Percentiles rank a stretch among this genome's conserved stretches.
Evolutionary conservation across 768 basidiomycete genomes (phyloP).

Genomic region (Auriculariales sp.): DNA sequence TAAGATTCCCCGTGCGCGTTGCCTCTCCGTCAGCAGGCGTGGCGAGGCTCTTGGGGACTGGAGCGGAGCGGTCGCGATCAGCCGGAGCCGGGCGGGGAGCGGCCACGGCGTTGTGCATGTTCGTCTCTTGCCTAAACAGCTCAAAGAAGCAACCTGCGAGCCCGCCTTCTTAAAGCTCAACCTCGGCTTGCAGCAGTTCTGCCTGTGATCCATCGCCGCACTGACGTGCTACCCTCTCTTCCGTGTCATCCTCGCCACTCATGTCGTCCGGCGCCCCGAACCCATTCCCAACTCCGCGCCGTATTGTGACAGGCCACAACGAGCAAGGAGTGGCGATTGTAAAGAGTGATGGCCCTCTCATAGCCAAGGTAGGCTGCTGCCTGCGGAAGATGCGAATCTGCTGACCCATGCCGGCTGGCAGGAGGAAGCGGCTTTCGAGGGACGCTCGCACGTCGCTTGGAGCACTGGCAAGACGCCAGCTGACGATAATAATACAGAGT

Average conservation of each 20-base stretch:
- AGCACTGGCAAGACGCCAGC: conserved; percentile 35
- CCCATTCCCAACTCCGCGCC: conserved; percentile 18
- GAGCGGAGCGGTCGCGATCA: too few species aligned
- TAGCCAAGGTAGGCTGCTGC: conserved; percentile 13
- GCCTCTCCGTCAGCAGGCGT: too few species aligned
- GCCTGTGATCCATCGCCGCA: not conserved
- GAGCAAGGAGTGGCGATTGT: conserved; percentile 26
- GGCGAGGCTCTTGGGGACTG: too few species aligned
- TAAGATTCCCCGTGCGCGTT: too few species aligned
- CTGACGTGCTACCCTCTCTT: too few species aligned
- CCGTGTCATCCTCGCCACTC: not conserved
- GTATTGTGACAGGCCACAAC: conserved; percentile 38
- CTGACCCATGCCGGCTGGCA: too few species aligned
- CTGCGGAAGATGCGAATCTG: not conserved
- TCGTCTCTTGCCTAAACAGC: too few species aligned
- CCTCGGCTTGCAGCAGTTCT: too few species aligned
- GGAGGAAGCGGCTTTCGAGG: not conserved
- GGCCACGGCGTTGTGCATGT: too few species aligned
- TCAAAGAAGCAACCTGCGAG: too few species aligned
- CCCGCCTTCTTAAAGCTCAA: too few species aligned
- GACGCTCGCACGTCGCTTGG: conserved; percentile 29
- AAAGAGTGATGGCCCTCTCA: conserved; percentile 18
- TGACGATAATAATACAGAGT: conserved; percentile 38
- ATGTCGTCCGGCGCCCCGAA: conserved; percentile 10
- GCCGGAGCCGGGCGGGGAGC: too few species aligned